Conservation (phyloP, 352 stramenopile species). For the Globisporangium solare region DNA sequence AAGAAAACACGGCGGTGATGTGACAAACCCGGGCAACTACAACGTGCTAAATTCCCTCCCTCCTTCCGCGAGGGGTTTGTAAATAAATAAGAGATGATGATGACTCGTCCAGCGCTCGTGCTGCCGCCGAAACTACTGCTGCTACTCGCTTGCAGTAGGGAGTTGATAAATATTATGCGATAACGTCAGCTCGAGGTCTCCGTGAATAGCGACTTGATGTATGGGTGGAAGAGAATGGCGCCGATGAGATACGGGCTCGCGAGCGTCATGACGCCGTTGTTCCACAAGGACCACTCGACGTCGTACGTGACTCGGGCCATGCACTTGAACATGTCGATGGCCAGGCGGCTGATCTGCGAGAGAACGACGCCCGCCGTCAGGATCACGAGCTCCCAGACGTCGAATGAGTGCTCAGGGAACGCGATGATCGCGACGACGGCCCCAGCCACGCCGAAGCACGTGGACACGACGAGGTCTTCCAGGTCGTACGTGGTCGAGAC, state of each 20-base stretch:
- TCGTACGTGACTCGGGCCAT: constrained; percentile 28
- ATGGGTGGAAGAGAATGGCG: constrained; percentile 59
- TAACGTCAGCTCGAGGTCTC: background rate
- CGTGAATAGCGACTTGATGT: constrained; percentile 43
- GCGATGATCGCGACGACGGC: constrained; percentile 22
- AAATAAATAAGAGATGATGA: no score
- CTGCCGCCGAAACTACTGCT: no score
- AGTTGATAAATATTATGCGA: background rate
- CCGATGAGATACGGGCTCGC: constrained; percentile 56
- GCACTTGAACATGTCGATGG: constrained; percentile 34
- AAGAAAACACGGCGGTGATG: no score
- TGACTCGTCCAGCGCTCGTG: no score
- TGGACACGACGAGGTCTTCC: constrained; percentile 21
- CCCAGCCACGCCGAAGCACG: constrained; percentile 12
- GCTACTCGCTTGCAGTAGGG: no score
- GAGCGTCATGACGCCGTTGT: constrained; percentile 49
- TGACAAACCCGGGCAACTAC: no score
- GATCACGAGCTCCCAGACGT: constrained; percentile 29
- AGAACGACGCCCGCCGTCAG: constrained; percentile 27
- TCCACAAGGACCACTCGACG: constrained; percentile 26
- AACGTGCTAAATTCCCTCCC: no score
- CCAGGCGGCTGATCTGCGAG: constrained; percentile 30
- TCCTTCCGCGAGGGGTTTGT: no score
- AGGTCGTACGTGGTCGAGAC: background rate
- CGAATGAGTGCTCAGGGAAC: constrained; percentile 14